Conservation (phyloP, 164 flowering plant genomes). For the Vitis rupestris region DNA sequence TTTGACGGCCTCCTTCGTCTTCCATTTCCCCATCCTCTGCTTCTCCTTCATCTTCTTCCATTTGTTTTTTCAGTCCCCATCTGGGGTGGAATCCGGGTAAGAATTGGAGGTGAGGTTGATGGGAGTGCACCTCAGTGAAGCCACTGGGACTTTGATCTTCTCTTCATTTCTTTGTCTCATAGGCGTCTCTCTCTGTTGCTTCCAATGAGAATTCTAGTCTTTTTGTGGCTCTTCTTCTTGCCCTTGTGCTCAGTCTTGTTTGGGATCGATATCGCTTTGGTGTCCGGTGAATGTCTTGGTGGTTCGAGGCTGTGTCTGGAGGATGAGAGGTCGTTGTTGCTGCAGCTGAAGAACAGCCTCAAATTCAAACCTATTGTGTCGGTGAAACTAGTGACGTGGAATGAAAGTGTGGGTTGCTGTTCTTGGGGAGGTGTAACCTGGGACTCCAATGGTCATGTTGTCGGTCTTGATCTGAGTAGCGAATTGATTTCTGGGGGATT, state of each 20-base stretch:
- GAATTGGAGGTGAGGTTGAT: no score
- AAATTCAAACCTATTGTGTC: not conserved
- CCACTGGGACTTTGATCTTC: not conserved
- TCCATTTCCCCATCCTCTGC: not conserved
- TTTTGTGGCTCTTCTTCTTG: conserved; percentile 18
- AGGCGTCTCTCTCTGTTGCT: conserved; percentile 6
- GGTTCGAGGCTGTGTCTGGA: not conserved
- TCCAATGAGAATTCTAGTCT: conserved; percentile 24
- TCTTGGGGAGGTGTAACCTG: conserved; percentile 39
- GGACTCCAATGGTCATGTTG: conserved; percentile 29
- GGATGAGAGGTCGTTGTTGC: conserved; percentile 27
- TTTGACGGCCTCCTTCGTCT: conserved; percentile 4
- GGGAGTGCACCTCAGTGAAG: no score
- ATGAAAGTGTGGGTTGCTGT: conserved; percentile 20
- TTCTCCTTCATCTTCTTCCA: not conserved
- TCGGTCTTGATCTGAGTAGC: conserved; percentile 25
- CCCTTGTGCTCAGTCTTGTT: conserved; percentile 1
- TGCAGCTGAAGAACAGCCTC: conserved; percentile 30
- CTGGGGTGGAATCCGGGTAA: no score
- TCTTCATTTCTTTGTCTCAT: conserved; percentile 3
- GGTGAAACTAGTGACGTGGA: conserved; percentile 32
- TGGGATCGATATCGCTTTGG: not conserved
- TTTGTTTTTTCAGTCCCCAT: no score
- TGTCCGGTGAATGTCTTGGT: conserved; percentile 21
- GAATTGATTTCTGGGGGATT: conserved; percentile 24